A percentile compares a stretch with the other conserved stretches of the same genome.
These are phyloP conservation scores for Parasitella parasitica DNA, from an alignment of 371 early-diverging fungal species.

Conservation along the genomic window DNA sequence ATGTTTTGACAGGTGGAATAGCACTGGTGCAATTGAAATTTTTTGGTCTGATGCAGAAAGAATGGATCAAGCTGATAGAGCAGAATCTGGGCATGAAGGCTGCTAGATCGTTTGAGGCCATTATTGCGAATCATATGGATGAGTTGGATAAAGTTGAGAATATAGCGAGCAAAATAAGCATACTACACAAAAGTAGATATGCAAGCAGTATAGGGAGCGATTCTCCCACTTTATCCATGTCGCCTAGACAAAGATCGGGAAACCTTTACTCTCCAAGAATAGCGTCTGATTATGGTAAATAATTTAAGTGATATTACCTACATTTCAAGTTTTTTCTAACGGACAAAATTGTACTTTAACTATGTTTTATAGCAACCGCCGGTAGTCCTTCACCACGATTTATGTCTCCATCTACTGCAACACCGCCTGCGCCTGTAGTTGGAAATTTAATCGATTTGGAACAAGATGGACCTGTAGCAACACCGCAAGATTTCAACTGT, in stretches of 20 bases:
- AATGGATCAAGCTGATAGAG: conserved; percentile 35
- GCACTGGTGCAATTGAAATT: conserved; percentile 59
- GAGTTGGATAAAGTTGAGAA: conserved; percentile 14
- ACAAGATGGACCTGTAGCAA: not conserved
- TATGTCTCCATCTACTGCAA: not conserved
- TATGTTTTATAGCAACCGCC: not conserved
- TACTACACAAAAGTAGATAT: conserved; percentile 7
- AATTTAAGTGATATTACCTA: too few relatives aligned
- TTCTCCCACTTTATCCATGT: not conserved
- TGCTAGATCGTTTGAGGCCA: conserved; percentile 3
- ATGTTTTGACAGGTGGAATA: conserved; percentile 59
- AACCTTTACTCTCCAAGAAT: not conserved
- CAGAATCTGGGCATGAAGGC: conserved; percentile 19
- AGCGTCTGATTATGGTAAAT: not conserved
- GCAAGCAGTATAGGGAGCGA: not conserved
- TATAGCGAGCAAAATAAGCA: conserved; percentile 10
- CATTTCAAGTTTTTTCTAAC: too few relatives aligned
- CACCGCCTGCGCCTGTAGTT: not conserved
- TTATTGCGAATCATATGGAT: not conserved
- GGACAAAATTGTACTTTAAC: too few relatives aligned
- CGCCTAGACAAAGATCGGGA: not conserved
- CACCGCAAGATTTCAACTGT: conserved; percentile 18
- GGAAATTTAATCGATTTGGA: conserved; percentile 6
- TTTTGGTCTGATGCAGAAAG: conserved; percentile 38
- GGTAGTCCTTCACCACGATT: not conserved